Evolutionary conservation across 2,329 filamentous ascomycete species (phyloP).

Genomic region (Sarocladium oryzae): DNA sequence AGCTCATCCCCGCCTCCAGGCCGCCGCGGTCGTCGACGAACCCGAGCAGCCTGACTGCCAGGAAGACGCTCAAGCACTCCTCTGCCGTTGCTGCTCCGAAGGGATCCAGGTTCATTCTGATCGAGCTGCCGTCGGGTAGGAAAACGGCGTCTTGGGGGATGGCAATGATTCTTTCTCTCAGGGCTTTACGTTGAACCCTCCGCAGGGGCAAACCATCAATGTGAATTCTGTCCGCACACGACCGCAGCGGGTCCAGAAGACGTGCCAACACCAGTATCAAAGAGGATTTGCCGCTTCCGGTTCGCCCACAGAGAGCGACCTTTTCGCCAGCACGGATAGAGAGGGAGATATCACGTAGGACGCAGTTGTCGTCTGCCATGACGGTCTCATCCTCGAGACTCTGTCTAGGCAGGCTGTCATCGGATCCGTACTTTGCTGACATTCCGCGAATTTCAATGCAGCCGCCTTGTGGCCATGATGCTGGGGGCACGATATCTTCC

Average conservation of each 20-base stretch:
- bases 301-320: conserved; percentile 30
- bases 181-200: conserved; percentile 30
- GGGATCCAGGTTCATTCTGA: conserved; percentile 38
- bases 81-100: conserved; percentile 20
- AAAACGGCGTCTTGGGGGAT: conserved; percentile 50
- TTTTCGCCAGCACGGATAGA: conserved; percentile 25
- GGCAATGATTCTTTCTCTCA: conserved; percentile 43
- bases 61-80: conserved; percentile 29
- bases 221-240: conserved; percentile 21
- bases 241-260: conserved; percentile 32
- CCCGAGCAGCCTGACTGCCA: conserved; percentile 25
- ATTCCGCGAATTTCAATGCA: conserved; percentile 23
- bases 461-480: conserved; percentile 26
- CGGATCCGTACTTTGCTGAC: conserved; percentile 25
- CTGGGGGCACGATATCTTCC: conserved; percentile 14
- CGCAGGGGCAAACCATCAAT: conserved; percentile 37
- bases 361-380: conserved; percentile 7
- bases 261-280: conserved; percentile 32
- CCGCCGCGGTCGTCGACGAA: conserved; percentile 28
- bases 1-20: conserved; percentile 31
- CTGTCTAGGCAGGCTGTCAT: conserved; percentile 4
- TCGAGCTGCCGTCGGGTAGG: conserved; percentile 35
- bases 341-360: conserved; percentile 20
- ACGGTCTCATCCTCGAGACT: background rate
- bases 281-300: conserved; percentile 38